These are phyloP conservation scores for Saksenaea oblongispora DNA, from an alignment of 371 early-diverging fungal genomes.

Conservation along the genomic window DNA sequence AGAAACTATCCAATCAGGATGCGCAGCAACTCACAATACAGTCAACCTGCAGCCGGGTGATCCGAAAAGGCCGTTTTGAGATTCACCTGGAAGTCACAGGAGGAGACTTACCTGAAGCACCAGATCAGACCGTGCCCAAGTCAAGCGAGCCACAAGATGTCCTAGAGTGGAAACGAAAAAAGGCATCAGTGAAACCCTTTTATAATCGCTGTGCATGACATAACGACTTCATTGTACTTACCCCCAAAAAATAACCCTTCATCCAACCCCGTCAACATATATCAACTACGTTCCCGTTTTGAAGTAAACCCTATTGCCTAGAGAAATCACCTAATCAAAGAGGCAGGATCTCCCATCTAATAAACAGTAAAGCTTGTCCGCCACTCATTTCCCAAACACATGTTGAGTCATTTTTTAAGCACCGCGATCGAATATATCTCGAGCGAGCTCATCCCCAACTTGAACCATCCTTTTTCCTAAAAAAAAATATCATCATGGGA, in stretches of 20 bases:
- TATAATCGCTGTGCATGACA: conserved; percentile 1
- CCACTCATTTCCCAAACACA: conserved; percentile 1
- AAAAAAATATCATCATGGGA: not conserved
- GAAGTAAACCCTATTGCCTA: not conserved
- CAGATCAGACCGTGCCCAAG: not conserved
- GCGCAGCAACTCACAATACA: conserved; percentile 6
- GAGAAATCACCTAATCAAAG: conserved; percentile 1
- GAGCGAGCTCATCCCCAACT: not conserved
- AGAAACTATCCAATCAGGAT: conserved; percentile 8
- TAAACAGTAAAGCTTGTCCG: not conserved
- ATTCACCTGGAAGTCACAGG: conserved; percentile 22
- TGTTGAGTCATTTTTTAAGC: conserved; percentile 4
- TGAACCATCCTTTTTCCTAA: not conserved
- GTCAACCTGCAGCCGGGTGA: conserved; percentile 10
- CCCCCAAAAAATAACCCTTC: not conserved
- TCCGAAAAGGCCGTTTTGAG: conserved; percentile 46
- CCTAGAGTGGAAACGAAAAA: conserved; percentile 1
- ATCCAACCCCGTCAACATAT: not conserved
- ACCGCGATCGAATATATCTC: conserved; percentile 3
- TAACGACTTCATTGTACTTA: not conserved
- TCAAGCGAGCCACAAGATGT: conserved; percentile 2
- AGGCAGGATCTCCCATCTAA: conserved; percentile 3
- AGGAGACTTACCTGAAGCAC: not conserved
- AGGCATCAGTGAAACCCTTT: not conserved
- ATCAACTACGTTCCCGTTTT: not conserved